Evolutionary conservation across 768 basidiomycete genomes (phyloP), one percentile per base, ranked within the genome.

Genomic region (Tricholoma furcatifolium): DNA sequence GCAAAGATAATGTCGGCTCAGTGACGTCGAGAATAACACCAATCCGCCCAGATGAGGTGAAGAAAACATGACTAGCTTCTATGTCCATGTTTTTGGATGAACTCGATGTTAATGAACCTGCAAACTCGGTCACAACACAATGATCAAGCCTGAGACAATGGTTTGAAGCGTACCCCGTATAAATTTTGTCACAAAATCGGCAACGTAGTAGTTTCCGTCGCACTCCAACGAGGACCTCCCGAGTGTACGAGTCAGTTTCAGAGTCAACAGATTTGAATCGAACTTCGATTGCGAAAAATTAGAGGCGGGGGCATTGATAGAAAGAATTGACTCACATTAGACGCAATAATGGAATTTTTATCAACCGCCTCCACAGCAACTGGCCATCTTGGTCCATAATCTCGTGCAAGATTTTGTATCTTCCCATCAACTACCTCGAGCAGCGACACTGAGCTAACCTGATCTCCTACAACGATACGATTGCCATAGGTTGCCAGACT

Each of bases 161-260:
- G 21, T 40, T 21, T 21, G 27, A 21, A 23, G 58, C 70, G 47
- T 63, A 87, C 88, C 89, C 58, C 78, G 72, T 17, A 88, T 65
- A 59, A 97, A 84, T 61, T 84, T 88, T 54, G 85, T 89, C 27
- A 93, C 81, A 40, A 87, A 69, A 58, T 96, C 93, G 11, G 83
- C 89, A 1, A 91, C 57, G 60, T 91, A 81, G 65, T 84, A 93
- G 45, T 73, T 73, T 0, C 93, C 94, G 46, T 83, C 78, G 10
- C 77, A 74, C 54, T 86, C 85, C 31, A 95, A 73, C 2, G 67
- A 54, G 10, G 66, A 68, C 7, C 78, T 76, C 4, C 68, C 64
- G 20, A 78, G 69, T 6, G 73, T 71, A 35, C 61, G 66, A 43
- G 75, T 74, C 40, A 84, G 65, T 47, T 76, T 70, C 68, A 87